Base-by-base conservation (phyloP, 2,329 filamentous ascomycete species). In the Xylaria sp. region DNA sequence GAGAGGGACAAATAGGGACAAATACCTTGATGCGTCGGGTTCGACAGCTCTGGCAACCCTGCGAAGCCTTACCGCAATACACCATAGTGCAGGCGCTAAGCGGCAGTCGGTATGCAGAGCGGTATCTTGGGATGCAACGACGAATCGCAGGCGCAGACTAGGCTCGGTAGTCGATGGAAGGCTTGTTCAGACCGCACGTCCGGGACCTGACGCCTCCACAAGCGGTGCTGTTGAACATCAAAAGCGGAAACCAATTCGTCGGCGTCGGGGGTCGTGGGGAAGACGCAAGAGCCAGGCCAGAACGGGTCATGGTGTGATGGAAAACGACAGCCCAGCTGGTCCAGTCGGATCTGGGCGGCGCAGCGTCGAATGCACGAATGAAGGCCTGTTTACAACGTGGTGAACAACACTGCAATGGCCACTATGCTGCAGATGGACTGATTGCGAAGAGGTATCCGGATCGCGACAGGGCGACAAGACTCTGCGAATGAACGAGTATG, bases 11-110 rank as follows among this genome's bases (percentile, higher is more conserved):
- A 44, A 44, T n/a, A n/a, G n/a, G n/a, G n/a, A n/a, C 66, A 75
- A 81, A 65, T 75, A 86, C 85, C 81, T 86, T 87, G 75, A 87
- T 87, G 71, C 85, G 83, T 69, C 85, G 79, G 39, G 80, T 82
- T 63, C 85, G 83, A 73, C 85, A 87, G 69, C 81, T 83, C 71
- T 86, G 80, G 75, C 85, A 87, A 73, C 84, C 84, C 73, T 85
- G 81, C 6, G 85, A 86, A 71, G 85, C 85, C 75, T 86, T 87
- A 50, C 85, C 85, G 71, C 85, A 86, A 76, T 86, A 86, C 51
- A 86, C 84, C 85, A 87, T 86, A 73, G 70, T 73, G 73, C 67
- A 69, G 47, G 68, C 45, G 67, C 73, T 72, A 73, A 53, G 55
- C 60, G 49, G 55, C 50, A 65, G 64, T 61, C 56, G 54, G 63